These are phyloP conservation scores for Scedosporium dehoogii DNA, from an alignment of 2,329 filamentous ascomycete genomes.

Conservation along the genomic window DNA sequence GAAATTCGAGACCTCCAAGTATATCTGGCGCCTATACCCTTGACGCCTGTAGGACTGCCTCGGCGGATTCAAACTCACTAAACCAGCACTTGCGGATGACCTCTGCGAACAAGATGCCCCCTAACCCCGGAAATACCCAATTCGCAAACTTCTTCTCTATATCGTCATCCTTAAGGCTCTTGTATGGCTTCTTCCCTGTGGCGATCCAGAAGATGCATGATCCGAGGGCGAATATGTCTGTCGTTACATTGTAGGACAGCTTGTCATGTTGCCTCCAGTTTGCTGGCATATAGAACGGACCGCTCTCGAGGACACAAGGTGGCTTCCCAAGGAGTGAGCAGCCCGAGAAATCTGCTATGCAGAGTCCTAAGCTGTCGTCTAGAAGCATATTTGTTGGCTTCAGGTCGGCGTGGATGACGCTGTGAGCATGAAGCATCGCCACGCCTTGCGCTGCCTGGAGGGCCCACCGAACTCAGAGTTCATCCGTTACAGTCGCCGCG, in stretches of 20 bases:
- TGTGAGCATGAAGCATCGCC: conserved; percentile 22
- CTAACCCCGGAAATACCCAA: background rate
- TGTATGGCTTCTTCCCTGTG: conserved; percentile 1
- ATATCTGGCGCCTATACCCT: background rate
- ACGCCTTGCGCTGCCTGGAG: conserved; percentile 23
- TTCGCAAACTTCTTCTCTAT: background rate
- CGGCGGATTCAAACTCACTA: conserved; percentile 1
- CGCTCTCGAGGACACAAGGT: background rate
- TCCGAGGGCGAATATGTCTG: conserved; percentile 1
- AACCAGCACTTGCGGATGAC: conserved; percentile 4
- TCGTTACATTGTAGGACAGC: background rate
- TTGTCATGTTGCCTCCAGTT: background rate
- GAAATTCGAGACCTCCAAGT: background rate
- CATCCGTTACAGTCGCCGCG: conserved; percentile 7
- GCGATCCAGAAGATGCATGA: conserved; percentile 5
- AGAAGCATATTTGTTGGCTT: conserved; percentile 28
- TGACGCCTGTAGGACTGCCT: background rate
- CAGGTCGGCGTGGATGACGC: conserved; percentile 29
- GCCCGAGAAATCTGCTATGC: conserved; percentile 26
- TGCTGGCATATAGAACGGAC: background rate
- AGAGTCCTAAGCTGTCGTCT: conserved; percentile 21
- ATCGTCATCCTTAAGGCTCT: background rate
- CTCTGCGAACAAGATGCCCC: background rate
- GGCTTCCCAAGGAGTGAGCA: conserved; percentile 13
- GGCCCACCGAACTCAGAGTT: conserved; percentile 18